These are phyloP conservation scores for Primulina huaijiensis DNA, from an alignment of 257 asterid genomes.

Conservation along the genomic window DNA sequence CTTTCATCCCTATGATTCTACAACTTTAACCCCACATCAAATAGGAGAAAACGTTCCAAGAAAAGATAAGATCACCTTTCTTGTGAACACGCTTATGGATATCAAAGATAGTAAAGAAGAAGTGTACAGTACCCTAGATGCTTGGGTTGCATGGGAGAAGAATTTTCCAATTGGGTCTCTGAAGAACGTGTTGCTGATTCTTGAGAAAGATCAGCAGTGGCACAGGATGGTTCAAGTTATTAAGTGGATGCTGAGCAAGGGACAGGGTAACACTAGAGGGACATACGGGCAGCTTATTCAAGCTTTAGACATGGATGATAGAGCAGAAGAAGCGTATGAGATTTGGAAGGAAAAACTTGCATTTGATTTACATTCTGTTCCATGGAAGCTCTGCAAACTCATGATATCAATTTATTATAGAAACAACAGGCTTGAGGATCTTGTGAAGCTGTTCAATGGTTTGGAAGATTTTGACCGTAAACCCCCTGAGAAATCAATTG, in stretches of 20 bases:
- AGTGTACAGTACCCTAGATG: slow-evolving; percentile 71
- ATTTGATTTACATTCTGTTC: slow-evolving; percentile 67
- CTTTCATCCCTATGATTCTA: slow-evolving; percentile 22
- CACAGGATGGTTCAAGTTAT: slow-evolving; percentile 76
- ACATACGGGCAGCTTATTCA: slow-evolving; percentile 74
- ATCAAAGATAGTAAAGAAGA: slow-evolving; percentile 57
- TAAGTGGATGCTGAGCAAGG: slow-evolving; percentile 94
- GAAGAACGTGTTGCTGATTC: slow-evolving; percentile 53
- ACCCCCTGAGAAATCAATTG: slow-evolving; percentile 72
- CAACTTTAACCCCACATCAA: slow-evolving; percentile 29
- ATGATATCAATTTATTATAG: slow-evolving; percentile 79
- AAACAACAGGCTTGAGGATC: slow-evolving; percentile 67
- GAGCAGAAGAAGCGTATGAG: slow-evolving; percentile 68
- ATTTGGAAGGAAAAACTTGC: slow-evolving; percentile 77
- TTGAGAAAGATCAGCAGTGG: slow-evolving; percentile 88
- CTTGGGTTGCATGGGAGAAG: slow-evolving; percentile 92
- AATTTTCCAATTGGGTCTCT: slow-evolving; percentile 72
- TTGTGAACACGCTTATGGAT: slow-evolving; percentile 54
- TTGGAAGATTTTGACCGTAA: slow-evolving; percentile 73
- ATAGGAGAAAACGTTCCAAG: slow-evolving; percentile 72
- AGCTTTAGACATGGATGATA: slow-evolving; percentile 78
- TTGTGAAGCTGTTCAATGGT: slow-evolving; percentile 73
- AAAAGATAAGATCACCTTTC: slow-evolving; percentile 59
- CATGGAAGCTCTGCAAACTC: slow-evolving; percentile 69
- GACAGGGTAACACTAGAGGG: slow-evolving; percentile 76